Percentiles rank a stretch among this genome's conserved stretches.
Evolutionary conservation across 2,329 filamentous ascomycete genomes (phyloP).

Genomic region (Colletotrichum theobromicola): DNA sequence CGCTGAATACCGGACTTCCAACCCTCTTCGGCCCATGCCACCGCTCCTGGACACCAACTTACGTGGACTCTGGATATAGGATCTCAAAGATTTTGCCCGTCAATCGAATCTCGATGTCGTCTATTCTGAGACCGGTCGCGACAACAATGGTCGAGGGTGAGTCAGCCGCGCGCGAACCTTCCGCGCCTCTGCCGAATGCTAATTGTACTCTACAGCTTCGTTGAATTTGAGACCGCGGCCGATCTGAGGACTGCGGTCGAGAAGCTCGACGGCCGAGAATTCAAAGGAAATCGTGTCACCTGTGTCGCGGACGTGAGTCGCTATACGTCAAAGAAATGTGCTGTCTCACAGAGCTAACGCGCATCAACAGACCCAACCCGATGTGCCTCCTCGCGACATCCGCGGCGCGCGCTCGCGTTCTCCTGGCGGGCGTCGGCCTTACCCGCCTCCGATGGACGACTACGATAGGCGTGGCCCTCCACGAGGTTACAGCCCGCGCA

Average conservation of each 20-base stretch:
- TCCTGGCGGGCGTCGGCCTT: slow-evolving; percentile 68
- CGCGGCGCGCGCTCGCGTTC: slow-evolving; percentile 80
- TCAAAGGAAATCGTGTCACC: slow-evolving; percentile 86
- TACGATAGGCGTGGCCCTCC: slow-evolving; percentile 84
- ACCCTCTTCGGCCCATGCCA: slow-evolving; percentile 11
- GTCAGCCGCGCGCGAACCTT: slow-evolving; percentile 39
- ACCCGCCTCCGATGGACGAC: slow-evolving; percentile 74
- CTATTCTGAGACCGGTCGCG: slow-evolving; percentile 94
- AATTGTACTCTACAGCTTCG: slow-evolving; percentile 67
- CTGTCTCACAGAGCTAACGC: neutral
- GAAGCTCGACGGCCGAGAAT: slow-evolving; percentile 91
- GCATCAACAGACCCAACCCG: slow-evolving; percentile 72
- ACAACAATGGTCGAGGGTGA: slow-evolving; percentile 91
- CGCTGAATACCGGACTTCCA: slow-evolving; percentile 7
- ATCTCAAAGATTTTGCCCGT: slow-evolving; percentile 99
- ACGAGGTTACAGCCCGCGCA: slow-evolving; percentile 83
- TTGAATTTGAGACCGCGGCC: slow-evolving; percentile 93
- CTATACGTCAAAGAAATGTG: neutral
- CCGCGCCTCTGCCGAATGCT: neutral
- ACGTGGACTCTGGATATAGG: slow-evolving; percentile 86
- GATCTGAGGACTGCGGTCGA: slow-evolving; percentile 92
- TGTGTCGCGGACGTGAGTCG: slow-evolving; percentile 84
- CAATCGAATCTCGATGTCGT: slow-evolving; percentile 97
- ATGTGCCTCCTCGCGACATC: slow-evolving; percentile 71
- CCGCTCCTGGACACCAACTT: slow-evolving; percentile 61